A percentile compares a stretch with the other conserved stretches of the same genome.
These are phyloP conservation scores for Trypanosoma brucei DNA, from an alignment of 208 protist genomes.

Conservation along the genomic window DNA sequence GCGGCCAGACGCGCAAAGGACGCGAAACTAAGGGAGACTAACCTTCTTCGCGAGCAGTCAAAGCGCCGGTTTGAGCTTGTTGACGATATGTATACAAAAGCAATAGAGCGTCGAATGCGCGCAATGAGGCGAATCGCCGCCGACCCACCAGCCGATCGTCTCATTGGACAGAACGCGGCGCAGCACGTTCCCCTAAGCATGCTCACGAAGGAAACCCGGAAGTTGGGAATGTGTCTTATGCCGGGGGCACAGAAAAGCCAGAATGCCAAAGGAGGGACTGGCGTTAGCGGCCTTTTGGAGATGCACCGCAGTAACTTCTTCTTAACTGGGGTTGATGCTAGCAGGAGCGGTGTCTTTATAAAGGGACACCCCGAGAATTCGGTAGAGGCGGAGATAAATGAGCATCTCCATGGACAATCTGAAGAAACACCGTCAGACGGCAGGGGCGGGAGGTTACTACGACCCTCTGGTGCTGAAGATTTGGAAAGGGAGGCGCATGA, in stretches of 20 bases:
- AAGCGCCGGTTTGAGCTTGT: conserved; percentile 57
- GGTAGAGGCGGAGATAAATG: background rate
- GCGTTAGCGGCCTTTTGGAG: background rate
- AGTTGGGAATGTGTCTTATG: conserved; percentile 6
- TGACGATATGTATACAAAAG: conserved; percentile 67
- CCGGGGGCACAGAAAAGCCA: background rate
- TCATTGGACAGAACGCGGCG: conserved; percentile 63
- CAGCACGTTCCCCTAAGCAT: conserved; percentile 76
- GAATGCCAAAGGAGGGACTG: too few species aligned
- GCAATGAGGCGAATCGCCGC: conserved; percentile 65
- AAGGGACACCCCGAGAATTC: background rate
- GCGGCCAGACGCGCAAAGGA: conserved; percentile 27
- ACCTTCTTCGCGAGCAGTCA: conserved; percentile 29
- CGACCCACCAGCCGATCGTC: conserved; percentile 84
- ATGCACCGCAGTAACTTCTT: conserved; percentile 13
- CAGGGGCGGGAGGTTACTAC: conserved; percentile 12
- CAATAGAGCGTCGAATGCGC: conserved; percentile 51
- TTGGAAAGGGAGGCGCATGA: conserved; percentile 5
- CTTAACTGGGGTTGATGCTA: conserved; percentile 18
- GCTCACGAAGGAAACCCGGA: conserved; percentile 28
- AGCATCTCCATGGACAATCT: background rate
- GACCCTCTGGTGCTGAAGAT: conserved; percentile 3
- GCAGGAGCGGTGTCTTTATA: background rate
- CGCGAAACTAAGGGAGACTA: conserved; percentile 41
- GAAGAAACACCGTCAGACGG: background rate